Evolutionary conservation across 805 yeast genomes (phyloP), one percentile per base, ranked within the genome.

Genomic region (Cyberlindnera galapagoensis): DNA sequence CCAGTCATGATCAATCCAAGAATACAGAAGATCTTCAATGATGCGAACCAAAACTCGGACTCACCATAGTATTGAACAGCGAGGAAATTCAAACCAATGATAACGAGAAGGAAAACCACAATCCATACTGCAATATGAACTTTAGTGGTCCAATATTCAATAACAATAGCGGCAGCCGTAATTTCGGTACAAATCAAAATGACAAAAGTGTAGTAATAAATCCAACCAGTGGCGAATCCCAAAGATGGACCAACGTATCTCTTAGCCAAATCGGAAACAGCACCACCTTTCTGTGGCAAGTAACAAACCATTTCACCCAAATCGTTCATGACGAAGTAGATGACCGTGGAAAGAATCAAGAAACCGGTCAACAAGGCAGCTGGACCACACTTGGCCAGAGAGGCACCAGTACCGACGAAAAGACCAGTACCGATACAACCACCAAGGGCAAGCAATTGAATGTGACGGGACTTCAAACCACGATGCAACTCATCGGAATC

Each of bases 391-490:
- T 67, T 62, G 13, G 67, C 44, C 31, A 82, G 57, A 3, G 83
- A 70, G 12, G 67, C 55, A 39, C 85, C 84, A 1, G 86, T 69
- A 48, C 86, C 86, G 21, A 85, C 80, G 40, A 85, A 75, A 31
- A 85, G 63, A 53, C 94, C 95, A 3, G 92, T 79, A 49, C 95
- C 95, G 45, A 85, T 82, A 38, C 80, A 70, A 29, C 90, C 88
- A 47, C 92, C 94, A 37, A 83, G 66, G 28, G 94, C 88, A 59
- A 84, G 82, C 74, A 83, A 69, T 44, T 81, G 84, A 43, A 84
- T 62, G 52, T 84, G 92, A 52, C 90, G 67, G n/a, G 52, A 33
- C 68, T 43, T 85, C 62, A 30, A 75, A 33, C 52, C 54, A 30
- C 47, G 43, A 13, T 50, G 49, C 11, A 50, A 31, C 15, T 40